A percentile compares a stretch with the other conserved stretches of the same genome.
Evolutionary conservation across 2,329 filamentous ascomycete species (phyloP).

Genomic region (Phaeoacremonium minimum): DNA sequence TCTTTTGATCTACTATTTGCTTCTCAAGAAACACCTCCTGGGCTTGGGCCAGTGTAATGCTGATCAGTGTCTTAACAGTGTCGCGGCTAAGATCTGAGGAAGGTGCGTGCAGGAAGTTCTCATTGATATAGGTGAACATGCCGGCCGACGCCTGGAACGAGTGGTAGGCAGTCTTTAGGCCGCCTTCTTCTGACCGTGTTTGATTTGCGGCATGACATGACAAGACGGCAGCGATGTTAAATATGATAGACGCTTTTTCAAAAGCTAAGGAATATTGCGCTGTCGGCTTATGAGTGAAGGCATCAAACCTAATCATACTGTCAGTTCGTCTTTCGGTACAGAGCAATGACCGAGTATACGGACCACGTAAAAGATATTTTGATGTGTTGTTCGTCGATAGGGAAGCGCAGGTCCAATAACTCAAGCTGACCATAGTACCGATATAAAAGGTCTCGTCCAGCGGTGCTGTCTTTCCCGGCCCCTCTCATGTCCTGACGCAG

Average conservation of each 20-base stretch:
- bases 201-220: conserved; percentile 94
- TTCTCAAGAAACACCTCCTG: conserved; percentile 98
- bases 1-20: conserved; percentile 89
- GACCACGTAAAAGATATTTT: conserved; percentile 99
- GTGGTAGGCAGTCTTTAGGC: conserved; percentile 94
- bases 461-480: conserved; percentile 92
- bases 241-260: conserved; percentile 98
- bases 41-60: conserved; percentile 88
- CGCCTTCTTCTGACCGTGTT: conserved; percentile 85
- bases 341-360: conserved; percentile 11
- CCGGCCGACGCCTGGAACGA: conserved; percentile 96
- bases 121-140: conserved; percentile 99
- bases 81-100: conserved; percentile 94
- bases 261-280: conserved; percentile 95
- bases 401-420: conserved; percentile 88
- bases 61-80: conserved; percentile 91
- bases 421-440: conserved; percentile 97
- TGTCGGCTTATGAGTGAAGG: conserved; percentile 98
- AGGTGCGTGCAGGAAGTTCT: conserved; percentile 96
- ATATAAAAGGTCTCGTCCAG: conserved; percentile 88
- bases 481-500: conserved; percentile 98
- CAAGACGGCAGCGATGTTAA: conserved; percentile 96
- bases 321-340: conserved; percentile 1
- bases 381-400: conserved; percentile 97
- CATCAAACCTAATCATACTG: conserved; percentile 78